Evolutionary conservation across 768 basidiomycete species (phyloP).

Genomic region (Lyophyllum atratum): DNA sequence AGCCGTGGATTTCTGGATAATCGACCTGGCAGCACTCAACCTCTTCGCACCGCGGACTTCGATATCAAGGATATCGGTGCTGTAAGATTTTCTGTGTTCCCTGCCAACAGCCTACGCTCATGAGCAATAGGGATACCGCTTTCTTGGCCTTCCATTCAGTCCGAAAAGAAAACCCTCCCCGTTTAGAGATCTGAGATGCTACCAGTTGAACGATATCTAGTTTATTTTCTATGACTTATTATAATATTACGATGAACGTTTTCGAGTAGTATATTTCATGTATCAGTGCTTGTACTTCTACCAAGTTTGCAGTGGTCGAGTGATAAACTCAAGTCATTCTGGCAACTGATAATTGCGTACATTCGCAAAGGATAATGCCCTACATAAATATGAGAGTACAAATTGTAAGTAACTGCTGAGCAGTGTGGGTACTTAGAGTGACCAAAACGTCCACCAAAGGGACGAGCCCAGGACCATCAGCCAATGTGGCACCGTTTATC

Average conservation of each 20-base stretch:
- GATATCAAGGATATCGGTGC: not conserved
- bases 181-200: too few relatives aligned
- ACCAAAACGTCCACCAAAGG: slow-evolving; percentile 48
- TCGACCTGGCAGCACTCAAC: not conserved
- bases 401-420: not conserved
- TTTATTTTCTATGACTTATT: too few relatives aligned
- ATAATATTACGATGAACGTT: too few relatives aligned
- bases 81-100: not conserved
- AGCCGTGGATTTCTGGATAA: not conserved
- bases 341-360: too few relatives aligned
- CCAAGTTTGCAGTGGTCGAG: too few relatives aligned
- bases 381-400: too few relatives aligned
- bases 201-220: too few relatives aligned
- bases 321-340: too few relatives aligned
- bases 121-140: not conserved
- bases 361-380: too few relatives aligned
- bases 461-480: slow-evolving; percentile 45
- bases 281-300: too few relatives aligned
- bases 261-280: too few relatives aligned
- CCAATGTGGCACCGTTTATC: slow-evolving; percentile 65
- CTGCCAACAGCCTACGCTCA: not conserved
- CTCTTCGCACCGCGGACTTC: not conserved
- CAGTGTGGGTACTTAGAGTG: slow-evolving; percentile 64
- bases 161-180: not conserved
- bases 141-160: not conserved